phyloP scores from a whole-genome alignment of 164 flowering plant species.

The Magnolia sinica region DNA sequence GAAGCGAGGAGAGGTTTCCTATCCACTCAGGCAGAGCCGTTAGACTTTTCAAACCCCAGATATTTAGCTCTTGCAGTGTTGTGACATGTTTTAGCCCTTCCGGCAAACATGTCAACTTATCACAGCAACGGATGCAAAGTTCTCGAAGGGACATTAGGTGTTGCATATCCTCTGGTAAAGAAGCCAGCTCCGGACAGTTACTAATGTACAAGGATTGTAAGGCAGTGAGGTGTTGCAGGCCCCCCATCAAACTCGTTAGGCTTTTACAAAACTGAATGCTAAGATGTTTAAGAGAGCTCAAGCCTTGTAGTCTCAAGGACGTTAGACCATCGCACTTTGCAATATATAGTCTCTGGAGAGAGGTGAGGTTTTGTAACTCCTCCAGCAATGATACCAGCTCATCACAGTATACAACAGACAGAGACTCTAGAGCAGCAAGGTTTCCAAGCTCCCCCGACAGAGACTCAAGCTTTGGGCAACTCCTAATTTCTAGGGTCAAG shows the following conservation, averaged over 20 bases:
- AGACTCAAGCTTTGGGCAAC: too few species aligned
- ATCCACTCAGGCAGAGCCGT: not conserved
- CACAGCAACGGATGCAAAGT: not conserved
- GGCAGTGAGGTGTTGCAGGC: not conserved
- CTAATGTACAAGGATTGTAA: not conserved
- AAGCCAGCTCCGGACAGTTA: not conserved
- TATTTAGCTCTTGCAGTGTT: not conserved
- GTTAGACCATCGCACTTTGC: too few species aligned
- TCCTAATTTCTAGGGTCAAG: too few species aligned
- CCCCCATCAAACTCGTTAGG: not conserved
- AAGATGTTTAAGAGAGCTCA: not conserved
- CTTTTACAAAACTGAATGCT: not conserved
- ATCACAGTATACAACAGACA: too few species aligned
- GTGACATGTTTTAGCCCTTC: not conserved
- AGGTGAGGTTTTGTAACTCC: too few species aligned
- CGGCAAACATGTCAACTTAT: not conserved
- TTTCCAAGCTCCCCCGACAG: too few species aligned
- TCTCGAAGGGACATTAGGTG: not conserved
- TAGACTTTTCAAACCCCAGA: not conserved
- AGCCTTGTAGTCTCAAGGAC: not conserved
- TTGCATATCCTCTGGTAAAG: not conserved
- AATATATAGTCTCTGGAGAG: constrained; percentile 11
- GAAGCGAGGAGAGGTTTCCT: not conserved
- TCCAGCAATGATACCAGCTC: too few species aligned
- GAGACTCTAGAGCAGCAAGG: too few species aligned